These are phyloP conservation scores for Tremella yokohamensis DNA, from an alignment of 768 basidiomycete species.

Conservation along the genomic window DNA sequence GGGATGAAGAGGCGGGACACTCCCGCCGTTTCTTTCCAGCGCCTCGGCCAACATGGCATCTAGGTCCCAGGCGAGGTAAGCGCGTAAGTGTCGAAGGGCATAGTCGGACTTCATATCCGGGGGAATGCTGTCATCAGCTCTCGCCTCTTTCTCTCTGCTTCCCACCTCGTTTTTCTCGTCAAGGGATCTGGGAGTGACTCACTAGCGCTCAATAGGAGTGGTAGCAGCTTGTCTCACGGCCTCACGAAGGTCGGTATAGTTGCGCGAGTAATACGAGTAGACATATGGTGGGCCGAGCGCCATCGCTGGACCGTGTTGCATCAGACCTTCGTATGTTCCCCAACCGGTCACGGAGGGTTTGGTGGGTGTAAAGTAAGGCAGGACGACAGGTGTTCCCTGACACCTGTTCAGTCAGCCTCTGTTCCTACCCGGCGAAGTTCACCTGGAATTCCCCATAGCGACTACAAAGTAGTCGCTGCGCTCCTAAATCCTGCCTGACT, in stretches of 20 bases:
- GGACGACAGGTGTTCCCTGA: constrained; percentile 47
- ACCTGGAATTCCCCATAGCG: no score
- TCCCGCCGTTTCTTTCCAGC: constrained; percentile 20
- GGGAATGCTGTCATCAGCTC: constrained; percentile 32
- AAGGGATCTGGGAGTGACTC: constrained; percentile 23
- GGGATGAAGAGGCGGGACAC: constrained; percentile 21
- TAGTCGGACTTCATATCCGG: constrained; percentile 38
- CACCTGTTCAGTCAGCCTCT: constrained; percentile 26
- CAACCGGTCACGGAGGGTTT: constrained; percentile 33
- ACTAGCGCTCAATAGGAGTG: constrained; percentile 45
- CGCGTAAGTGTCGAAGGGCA: constrained; percentile 17
- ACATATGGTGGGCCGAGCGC: constrained; percentile 46
- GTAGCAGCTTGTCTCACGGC: constrained; percentile 31
- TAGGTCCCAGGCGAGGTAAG: constrained; percentile 32
- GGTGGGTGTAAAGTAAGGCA: constrained; percentile 34
- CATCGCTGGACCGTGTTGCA: constrained; percentile 48
- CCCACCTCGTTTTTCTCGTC: not conserved
- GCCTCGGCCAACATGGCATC: constrained; percentile 23
- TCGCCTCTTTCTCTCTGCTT: no score
- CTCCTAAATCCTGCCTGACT: constrained; percentile 16
- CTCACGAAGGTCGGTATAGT: constrained; percentile 35
- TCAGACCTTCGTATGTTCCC: constrained; percentile 24
- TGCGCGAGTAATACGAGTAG: constrained; percentile 37
- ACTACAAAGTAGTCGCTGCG: no score
- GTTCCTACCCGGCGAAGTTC: not conserved